Evolutionary conservation across 2,329 filamentous ascomycete genomes (phyloP).

Genomic region (Ceratocystis colombiana): DNA sequence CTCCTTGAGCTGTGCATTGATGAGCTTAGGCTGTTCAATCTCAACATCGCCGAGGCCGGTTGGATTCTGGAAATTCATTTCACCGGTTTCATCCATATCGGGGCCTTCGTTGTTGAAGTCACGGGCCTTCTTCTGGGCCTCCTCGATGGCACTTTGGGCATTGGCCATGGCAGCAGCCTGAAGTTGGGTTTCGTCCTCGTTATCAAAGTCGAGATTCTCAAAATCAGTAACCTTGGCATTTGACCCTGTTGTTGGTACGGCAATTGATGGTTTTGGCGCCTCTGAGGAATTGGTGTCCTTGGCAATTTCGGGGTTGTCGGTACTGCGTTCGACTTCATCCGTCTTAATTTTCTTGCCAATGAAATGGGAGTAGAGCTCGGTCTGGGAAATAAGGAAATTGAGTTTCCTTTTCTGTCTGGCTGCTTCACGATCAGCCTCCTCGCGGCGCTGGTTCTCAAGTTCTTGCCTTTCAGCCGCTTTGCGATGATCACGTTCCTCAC

Average conservation of each 20-base stretch:
- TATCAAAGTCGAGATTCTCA: slow-evolving; percentile 90
- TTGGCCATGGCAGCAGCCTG: slow-evolving; percentile 84
- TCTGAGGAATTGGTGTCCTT: slow-evolving; percentile 41
- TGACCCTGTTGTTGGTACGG: slow-evolving; percentile 42
- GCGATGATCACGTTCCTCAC: slow-evolving; percentile 87
- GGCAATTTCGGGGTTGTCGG: slow-evolving; percentile 65
- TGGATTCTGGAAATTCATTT: slow-evolving; percentile 99
- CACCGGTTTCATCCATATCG: slow-evolving; percentile 77
- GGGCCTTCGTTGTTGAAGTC: slow-evolving; percentile 73
- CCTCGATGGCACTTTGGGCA: slow-evolving; percentile 87
- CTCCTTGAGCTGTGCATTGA: slow-evolving; percentile 91
- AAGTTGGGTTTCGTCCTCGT: slow-evolving; percentile 76
- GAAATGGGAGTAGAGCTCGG: slow-evolving; percentile 97
- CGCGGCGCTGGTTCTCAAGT: slow-evolving; percentile 90
- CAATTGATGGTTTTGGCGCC: slow-evolving; percentile 41
- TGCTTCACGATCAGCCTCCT: slow-evolving; percentile 93
- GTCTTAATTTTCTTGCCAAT: slow-evolving; percentile 99
- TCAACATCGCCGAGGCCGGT: slow-evolving; percentile 89
- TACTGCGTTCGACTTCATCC: slow-evolving; percentile 82
- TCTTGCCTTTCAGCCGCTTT: slow-evolving; percentile 93
- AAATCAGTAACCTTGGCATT: slow-evolving; percentile 79
- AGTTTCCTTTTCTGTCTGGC: slow-evolving; percentile 97
- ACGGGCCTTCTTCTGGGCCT: slow-evolving; percentile 84
- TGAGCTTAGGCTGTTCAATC: slow-evolving; percentile 85
- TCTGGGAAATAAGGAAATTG: slow-evolving; percentile 98